Percentiles rank a stretch among this genome's conserved stretches.
phyloP scores from a whole-genome alignment of 805 yeast species.

The Wickerhamomyces ciferrii region DNA sequence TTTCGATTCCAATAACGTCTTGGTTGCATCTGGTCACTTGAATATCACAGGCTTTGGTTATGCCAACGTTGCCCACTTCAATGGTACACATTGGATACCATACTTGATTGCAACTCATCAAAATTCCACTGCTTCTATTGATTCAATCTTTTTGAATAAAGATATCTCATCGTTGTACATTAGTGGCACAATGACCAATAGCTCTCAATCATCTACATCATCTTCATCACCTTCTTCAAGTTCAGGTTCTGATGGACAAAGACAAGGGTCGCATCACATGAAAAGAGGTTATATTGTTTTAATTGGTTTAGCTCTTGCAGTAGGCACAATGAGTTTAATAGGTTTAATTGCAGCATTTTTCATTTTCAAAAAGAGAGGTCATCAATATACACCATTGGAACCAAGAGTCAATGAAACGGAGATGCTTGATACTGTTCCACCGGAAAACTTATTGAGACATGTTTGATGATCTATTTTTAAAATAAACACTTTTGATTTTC shows the following conservation, averaged over 20 bases:
- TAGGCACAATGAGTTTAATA: conserved; percentile 39
- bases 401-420: conserved; percentile 57
- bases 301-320: conserved; percentile 61
- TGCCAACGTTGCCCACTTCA: conserved; percentile 56
- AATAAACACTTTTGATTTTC: background rate
- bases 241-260: conserved; percentile 6
- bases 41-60: conserved; percentile 44
- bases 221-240: conserved; percentile 12
- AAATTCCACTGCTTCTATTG: conserved; percentile 15
- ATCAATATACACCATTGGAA: conserved; percentile 38
- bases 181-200: conserved; percentile 19
- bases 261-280: conserved; percentile 6
- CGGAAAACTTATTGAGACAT: conserved; percentile 42
- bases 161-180: conserved; percentile 29
- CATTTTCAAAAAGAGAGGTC: conserved; percentile 31
- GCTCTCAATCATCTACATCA: conserved; percentile 10
- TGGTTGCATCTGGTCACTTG: conserved; percentile 57
- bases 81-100: conserved; percentile 68
- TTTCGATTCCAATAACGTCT: conserved; percentile 37
- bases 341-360: conserved; percentile 36
- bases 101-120: conserved; percentile 38
- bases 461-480: conserved; percentile 3
- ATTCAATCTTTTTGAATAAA: conserved; percentile 30
- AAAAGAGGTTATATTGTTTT: conserved; percentile 62
- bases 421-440: conserved; percentile 60